Percentiles rank a stretch among this genome's conserved stretches.
These are phyloP conservation scores for Anethum foeniculum DNA, from an alignment of 140 eudicot genomes.

Conservation along the genomic window DNA sequence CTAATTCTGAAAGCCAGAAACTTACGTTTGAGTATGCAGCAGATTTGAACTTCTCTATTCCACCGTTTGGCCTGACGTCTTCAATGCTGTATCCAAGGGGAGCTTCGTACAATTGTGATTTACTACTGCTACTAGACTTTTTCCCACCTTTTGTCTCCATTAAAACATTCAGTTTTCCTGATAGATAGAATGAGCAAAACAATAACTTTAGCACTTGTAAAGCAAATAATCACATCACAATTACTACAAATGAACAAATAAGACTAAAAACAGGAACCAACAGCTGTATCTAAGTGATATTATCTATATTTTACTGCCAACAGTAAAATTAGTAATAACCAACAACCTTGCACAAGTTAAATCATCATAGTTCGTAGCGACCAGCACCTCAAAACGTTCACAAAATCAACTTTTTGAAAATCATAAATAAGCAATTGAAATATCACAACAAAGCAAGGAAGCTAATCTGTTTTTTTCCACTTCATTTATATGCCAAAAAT, in stretches of 20 bases:
- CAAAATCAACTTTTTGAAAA: no score
- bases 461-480: not conserved
- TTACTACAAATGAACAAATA: not conserved
- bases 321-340: not conserved
- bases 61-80: slow-evolving; percentile 19
- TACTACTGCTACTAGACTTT: slow-evolving; percentile 50
- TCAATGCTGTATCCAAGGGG: slow-evolving; percentile 25
- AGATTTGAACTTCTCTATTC: slow-evolving; percentile 24
- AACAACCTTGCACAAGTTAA: not conserved
- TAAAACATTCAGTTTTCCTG: slow-evolving; percentile 51
- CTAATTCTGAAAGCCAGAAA: not conserved
- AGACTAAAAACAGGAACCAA: not conserved
- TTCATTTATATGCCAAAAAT: not conserved
- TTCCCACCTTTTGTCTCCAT: slow-evolving; percentile 82
- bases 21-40: slow-evolving; percentile 94
- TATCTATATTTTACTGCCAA: not conserved
- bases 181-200: not conserved
- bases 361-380: no score
- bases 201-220: not conserved
- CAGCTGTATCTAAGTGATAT: not conserved
- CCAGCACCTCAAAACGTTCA: not conserved
- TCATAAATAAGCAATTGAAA: no score
- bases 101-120: slow-evolving; percentile 29
- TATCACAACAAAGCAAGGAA: no score
- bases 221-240: not conserved